Conservation (phyloP, 139 green algal genomes). For the Chlorella sp. region DNA sequence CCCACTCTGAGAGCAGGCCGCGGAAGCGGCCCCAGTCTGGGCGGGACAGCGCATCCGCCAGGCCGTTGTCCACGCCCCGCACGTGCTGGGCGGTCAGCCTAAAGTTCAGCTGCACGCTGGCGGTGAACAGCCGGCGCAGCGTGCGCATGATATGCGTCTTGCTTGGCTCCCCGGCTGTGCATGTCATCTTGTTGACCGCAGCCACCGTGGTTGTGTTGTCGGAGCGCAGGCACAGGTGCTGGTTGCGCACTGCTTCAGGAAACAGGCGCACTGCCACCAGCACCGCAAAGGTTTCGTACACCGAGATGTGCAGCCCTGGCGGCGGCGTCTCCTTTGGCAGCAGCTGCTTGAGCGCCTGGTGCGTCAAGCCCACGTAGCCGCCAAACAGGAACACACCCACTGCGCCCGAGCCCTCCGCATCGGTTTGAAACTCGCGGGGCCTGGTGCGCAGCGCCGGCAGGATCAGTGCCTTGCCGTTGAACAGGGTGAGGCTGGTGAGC, state of each 20-base stretch:
- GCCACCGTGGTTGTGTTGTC: slow-evolving; percentile 4
- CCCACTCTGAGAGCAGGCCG: background rate
- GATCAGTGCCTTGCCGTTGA: background rate
- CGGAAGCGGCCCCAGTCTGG: background rate
- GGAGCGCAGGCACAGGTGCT: background rate
- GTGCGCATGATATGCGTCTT: background rate
- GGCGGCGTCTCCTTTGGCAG: background rate
- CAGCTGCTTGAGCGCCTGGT: background rate
- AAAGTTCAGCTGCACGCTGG: slow-evolving; percentile 3
- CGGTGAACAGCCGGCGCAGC: background rate
- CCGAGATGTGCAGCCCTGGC: background rate
- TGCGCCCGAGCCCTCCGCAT: background rate
- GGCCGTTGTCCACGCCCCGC: background rate
- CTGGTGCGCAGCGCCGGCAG: background rate
- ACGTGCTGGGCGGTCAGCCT: background rate
- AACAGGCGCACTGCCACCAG: slow-evolving; percentile 1
- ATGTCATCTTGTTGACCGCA: slow-evolving; percentile 2
- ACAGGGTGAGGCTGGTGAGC: background rate
- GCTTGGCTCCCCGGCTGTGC: background rate
- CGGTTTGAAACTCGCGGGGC: background rate
- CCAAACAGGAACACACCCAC: background rate
- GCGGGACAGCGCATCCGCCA: background rate
- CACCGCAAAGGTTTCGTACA: background rate
- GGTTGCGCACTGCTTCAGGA: background rate
- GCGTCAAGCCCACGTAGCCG: background rate